phyloP scores from a whole-genome alignment of 2,329 filamentous ascomycete species.

The Aspergillus sp. region DNA sequence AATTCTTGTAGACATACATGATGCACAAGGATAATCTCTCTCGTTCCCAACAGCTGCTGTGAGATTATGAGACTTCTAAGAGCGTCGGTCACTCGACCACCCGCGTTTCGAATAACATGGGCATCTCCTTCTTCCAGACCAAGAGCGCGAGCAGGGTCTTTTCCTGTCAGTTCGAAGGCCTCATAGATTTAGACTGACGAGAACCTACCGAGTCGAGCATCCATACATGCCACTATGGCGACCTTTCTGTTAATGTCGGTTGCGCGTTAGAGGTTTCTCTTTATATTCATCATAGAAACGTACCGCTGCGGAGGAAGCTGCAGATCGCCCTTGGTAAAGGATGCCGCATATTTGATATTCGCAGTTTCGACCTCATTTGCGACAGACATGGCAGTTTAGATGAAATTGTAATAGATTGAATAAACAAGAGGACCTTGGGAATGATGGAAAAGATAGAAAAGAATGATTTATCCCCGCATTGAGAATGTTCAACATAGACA shows the following conservation, averaged over 20 bases:
- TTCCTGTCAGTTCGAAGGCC: background rate
- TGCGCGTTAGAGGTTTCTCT: background rate
- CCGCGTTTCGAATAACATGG: slow-evolving; percentile 62
- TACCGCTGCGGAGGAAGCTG: slow-evolving; percentile 63
- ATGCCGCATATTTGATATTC: slow-evolving; percentile 54
- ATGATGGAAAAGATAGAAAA: no score
- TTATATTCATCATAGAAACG: slow-evolving; percentile 8
- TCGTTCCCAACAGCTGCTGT: slow-evolving; percentile 71
- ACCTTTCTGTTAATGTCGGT: slow-evolving; percentile 11
- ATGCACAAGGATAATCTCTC: slow-evolving; percentile 64
- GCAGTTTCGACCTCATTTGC: slow-evolving; percentile 50
- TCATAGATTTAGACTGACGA: background rate
- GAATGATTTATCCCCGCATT: no score
- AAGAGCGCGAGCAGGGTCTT: slow-evolving; percentile 57
- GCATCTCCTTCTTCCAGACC: slow-evolving; percentile 20
- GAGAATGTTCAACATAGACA: no score
- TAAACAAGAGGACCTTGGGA: no score
- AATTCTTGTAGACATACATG: no score
- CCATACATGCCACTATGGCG: slow-evolving; percentile 71
- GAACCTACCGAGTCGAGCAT: slow-evolving; percentile 52
- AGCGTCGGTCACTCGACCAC: slow-evolving; percentile 62
- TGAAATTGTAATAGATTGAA: background rate
- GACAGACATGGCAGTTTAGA: slow-evolving; percentile 18
- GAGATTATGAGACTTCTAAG: slow-evolving; percentile 73
- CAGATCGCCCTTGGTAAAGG: slow-evolving; percentile 63